Evolutionary conservation across 495 filamentous ascomycete genomes (phyloP), one percentile per base, ranked within the genome.

Genomic region (Aspergillus hancockii): DNA sequence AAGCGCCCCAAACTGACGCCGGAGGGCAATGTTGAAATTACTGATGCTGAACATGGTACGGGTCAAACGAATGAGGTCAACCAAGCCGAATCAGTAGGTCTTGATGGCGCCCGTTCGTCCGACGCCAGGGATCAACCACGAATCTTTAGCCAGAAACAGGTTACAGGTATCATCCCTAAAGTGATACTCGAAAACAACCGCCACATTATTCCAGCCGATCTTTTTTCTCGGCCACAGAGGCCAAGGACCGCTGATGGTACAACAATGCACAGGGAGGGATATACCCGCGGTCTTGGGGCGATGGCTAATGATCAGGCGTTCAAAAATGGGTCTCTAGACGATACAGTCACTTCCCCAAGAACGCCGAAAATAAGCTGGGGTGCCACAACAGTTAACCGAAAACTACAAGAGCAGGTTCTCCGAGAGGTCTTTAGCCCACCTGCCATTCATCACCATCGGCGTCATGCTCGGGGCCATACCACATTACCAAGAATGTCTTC

Each of bases 131-230:
- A 85, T 41, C 78, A 77, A 38, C 86, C 78, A 32, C 81, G 88
- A 53, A 81, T 94, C 40, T 82, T 97, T 57, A 97, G 92, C 73
- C 92, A 96, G 69, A 91, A 87, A 16, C 83, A 88, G 58, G 74
- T 82, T 14, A 77, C 71, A 19, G 79, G 74, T 1, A 79, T 88
- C 2, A 83, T 96, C 12, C 94, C 94, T 7, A 92, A 96, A 55
- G 94, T 98, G 25, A 90, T 94, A 9, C 90, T 98, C 59, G 93
- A 92, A 57, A 92, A 98, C 65, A 98, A 98, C 65, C 84, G 91
- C 32, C 94, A 98, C 65, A 97, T 98, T 57, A 88, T 98, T 40
- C 95, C 94, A 8, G 86, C 90, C 18, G 90, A 88, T 69, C 74
- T 91, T 60, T 97, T 84, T 74, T 85, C 64, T 16, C 66, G 57